These are phyloP conservation scores for Perilla frutescens DNA, from an alignment of 257 asterid species.

Conservation along the genomic window DNA sequence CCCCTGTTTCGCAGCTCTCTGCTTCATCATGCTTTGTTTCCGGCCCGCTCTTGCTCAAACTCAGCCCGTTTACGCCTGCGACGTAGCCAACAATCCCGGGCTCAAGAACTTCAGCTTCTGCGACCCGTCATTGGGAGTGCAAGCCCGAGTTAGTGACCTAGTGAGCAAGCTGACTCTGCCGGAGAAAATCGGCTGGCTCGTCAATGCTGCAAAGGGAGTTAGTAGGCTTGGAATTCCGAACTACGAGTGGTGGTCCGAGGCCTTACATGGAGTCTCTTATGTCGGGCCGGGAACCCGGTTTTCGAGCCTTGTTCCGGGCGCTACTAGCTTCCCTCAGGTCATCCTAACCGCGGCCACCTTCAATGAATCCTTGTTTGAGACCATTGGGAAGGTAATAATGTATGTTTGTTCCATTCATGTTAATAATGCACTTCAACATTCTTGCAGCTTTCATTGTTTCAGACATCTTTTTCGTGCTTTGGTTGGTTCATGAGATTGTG, in stretches of 20 bases:
- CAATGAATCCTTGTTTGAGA: constrained; percentile 56
- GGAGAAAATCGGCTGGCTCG: constrained; percentile 78
- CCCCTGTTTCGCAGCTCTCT: constrained; percentile 41
- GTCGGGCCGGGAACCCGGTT: constrained; percentile 68
- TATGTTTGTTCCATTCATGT: neutral
- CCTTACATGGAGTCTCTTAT: constrained; percentile 71
- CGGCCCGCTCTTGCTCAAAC: constrained; percentile 40
- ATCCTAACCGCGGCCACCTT: constrained; percentile 74
- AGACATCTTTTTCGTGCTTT: too few relatives aligned
- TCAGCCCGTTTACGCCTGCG: constrained; percentile 73
- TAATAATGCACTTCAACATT: too few relatives aligned
- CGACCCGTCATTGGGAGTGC: constrained; percentile 52
- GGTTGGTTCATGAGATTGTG: too few relatives aligned
- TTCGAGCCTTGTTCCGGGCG: constrained; percentile 58
- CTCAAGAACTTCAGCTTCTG: constrained; percentile 59
- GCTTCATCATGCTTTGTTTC: neutral
- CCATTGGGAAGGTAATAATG: constrained; percentile 61
- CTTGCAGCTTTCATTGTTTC: too few relatives aligned
- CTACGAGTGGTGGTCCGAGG: constrained; percentile 94
- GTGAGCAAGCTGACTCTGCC: constrained; percentile 58
- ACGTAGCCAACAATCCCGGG: constrained; percentile 51
- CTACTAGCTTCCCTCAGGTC: constrained; percentile 85
- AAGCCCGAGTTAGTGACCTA: constrained; percentile 55
- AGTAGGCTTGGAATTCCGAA: constrained; percentile 68
- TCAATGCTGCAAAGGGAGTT: constrained; percentile 50